These are phyloP conservation scores for Sphagnum fallax DNA, from an alignment of 228 moss, liverwort and hornwort species.

Conservation along the genomic window DNA sequence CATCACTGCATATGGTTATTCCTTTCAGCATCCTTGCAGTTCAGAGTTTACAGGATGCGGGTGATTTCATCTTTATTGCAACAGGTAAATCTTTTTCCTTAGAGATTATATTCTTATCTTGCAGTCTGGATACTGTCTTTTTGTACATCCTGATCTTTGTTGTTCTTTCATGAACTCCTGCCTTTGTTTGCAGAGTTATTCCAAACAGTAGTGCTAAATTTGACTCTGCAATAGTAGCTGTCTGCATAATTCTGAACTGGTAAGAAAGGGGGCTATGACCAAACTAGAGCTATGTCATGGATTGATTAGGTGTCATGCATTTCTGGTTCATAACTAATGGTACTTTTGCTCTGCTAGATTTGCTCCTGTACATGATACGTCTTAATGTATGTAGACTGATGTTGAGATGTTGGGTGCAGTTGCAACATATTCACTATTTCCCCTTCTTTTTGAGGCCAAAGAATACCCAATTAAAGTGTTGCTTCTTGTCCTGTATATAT, in stretches of 20 bases:
- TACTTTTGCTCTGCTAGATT: too few species aligned
- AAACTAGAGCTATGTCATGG: too few species aligned
- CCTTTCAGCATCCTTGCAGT: constrained; percentile 69
- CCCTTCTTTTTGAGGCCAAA: constrained; percentile 61
- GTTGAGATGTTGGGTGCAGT: constrained; percentile 25
- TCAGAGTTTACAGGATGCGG: constrained; percentile 48
- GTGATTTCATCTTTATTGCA: constrained; percentile 55
- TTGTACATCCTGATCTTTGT: background rate
- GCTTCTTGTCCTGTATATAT: constrained; percentile 53
- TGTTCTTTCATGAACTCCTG: background rate
- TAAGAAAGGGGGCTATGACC: too few species aligned
- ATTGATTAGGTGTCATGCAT: too few species aligned
- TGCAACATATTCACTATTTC: constrained; percentile 88
- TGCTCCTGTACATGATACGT: too few species aligned
- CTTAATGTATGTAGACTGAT: too few species aligned
- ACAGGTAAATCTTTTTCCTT: constrained; percentile 20
- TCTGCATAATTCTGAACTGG: too few species aligned
- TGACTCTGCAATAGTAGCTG: too few species aligned
- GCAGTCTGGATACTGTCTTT: background rate
- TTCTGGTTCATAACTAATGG: too few species aligned
- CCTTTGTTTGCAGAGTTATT: too few species aligned
- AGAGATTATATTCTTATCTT: background rate
- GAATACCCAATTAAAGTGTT: constrained; percentile 87
- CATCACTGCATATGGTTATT: constrained; percentile 79
- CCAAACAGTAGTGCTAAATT: too few species aligned